Conservation (phyloP, 805 yeast genomes). For the Lipomyces spencermartinsiae region DNA sequence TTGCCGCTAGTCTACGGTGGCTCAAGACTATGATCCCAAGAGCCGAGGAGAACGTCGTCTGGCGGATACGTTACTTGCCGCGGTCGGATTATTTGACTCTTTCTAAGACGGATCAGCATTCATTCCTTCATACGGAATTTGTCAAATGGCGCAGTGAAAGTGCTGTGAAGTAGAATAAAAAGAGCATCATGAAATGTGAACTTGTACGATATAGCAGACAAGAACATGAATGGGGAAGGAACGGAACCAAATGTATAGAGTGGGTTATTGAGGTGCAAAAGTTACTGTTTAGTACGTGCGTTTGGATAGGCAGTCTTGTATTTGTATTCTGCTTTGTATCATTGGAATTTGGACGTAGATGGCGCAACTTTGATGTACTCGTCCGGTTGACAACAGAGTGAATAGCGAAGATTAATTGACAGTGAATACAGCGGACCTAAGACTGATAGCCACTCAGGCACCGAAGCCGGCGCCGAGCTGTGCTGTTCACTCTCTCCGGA, state of each 20-base stretch:
- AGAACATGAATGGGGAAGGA: not conserved
- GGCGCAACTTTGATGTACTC: too few relatives aligned
- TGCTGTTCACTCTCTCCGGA: not conserved
- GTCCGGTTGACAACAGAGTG: too few relatives aligned
- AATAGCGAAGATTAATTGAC: too few relatives aligned
- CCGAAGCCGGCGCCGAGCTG: not conserved
- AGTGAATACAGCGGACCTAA: too few relatives aligned
- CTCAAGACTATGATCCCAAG: conserved; percentile 54
- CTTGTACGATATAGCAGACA: not conserved
- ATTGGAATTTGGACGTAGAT: too few relatives aligned
- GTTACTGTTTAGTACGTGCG: not conserved
- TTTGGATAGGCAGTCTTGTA: not conserved
- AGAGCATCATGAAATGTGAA: not conserved
- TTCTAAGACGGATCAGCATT: conserved; percentile 17
- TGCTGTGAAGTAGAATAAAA: not conserved
- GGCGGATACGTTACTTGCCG: conserved; percentile 56
- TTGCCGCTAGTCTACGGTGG: conserved; percentile 86
- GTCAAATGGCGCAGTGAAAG: conserved; percentile 29
- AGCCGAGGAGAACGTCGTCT: conserved; percentile 57
- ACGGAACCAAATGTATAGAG: not conserved
- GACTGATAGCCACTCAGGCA: not conserved
- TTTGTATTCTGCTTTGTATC: not conserved
- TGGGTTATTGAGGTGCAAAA: not conserved
- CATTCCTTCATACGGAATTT: conserved; percentile 35
- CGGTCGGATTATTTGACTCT: conserved; percentile 29